Conservation (phyloP, 345 rosid species). For the Schrenkiella parvula region DNA sequence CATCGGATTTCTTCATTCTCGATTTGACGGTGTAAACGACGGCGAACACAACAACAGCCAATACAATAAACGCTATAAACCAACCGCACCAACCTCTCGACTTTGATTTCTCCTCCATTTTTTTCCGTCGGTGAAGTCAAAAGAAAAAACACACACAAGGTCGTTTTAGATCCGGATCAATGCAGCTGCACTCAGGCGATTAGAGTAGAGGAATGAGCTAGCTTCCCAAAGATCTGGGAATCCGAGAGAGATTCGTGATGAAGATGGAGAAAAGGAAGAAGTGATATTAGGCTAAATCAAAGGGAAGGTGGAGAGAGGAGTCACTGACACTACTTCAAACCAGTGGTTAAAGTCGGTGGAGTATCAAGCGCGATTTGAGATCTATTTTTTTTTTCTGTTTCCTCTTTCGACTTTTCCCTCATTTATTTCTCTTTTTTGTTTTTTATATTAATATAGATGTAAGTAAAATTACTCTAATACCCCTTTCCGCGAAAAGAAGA, state of each 20-base stretch:
- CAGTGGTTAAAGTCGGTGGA: slow-evolving; percentile 28
- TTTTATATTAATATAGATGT: neutral
- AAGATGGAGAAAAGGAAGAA: neutral
- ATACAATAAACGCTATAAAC: slow-evolving; percentile 50
- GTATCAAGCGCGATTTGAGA: slow-evolving; percentile 34
- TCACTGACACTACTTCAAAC: neutral
- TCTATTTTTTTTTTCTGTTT: neutral
- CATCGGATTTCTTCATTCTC: slow-evolving; percentile 42
- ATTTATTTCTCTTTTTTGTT: neutral
- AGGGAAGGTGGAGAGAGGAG: slow-evolving; percentile 15
- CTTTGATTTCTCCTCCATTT: slow-evolving; percentile 62
- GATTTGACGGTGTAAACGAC: slow-evolving; percentile 52
- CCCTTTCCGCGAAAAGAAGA: neutral
- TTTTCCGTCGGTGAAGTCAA: neutral
- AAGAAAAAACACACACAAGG: neutral
- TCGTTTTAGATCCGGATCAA: slow-evolving; percentile 17
- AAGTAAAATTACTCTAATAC: neutral
- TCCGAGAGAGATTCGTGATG: neutral
- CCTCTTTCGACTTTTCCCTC: neutral
- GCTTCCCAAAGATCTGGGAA: slow-evolving; percentile 17
- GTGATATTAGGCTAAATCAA: neutral
- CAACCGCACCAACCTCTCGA: slow-evolving; percentile 68
- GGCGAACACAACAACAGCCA: slow-evolving; percentile 52
- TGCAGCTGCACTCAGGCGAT: neutral
- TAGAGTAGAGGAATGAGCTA: neutral